Base-by-base conservation (phyloP, 2,329 filamentous ascomycete genomes). In the Cadophora sp. region DNA sequence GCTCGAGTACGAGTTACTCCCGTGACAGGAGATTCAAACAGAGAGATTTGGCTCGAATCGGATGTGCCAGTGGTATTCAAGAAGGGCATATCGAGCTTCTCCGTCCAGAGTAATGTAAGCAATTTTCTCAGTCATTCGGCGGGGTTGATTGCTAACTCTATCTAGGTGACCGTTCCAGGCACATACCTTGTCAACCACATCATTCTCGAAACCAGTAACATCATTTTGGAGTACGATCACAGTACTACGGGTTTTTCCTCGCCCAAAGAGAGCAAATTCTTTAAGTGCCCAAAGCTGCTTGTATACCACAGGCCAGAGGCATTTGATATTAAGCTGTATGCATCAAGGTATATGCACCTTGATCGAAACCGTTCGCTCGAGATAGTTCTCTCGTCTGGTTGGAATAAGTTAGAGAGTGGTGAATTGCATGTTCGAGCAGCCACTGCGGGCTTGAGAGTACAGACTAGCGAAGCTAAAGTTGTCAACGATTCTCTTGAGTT, bases 351-450 rank as follows among this genome's bases (percentile, higher is more conserved):
- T 53, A 90, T 96, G 27, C 89, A 95, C 69, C 86, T 99, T 5
- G 92, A 96, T 76, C 89, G 89, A 71, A 89, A 90, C 73, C 92
- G 92, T 66, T 89, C 87, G 0, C 82, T 98, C 0, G 92, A 97
- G 66, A 81, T 99, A 22, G 84, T 89, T 60, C 79, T 97, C 14
- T 81, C 82, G 13, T 89, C 89, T 13, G 94, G 94, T 1, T 91
- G 90, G 85, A 97, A 97, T 75, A 79, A 88, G 2, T 81, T 91
- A 2, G 80, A 77, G 39, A 83, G 75, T 22, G 89, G 85, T 62
- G 87, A 90, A 62, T 78, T 92, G 41, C 84, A 86, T 41, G 81
- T 91, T 55, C 86, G 86, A 65, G 84, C 88, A 2, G 87, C 87
- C 1, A 91, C 89, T 0, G 89, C 89, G 14, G 89, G 89, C 0